A percentile compares a stretch with the other conserved stretches of the same genome.
Conservation (phyloP, 2,329 filamentous ascomycete species). For the Rugonectria rugulosa region DNA sequence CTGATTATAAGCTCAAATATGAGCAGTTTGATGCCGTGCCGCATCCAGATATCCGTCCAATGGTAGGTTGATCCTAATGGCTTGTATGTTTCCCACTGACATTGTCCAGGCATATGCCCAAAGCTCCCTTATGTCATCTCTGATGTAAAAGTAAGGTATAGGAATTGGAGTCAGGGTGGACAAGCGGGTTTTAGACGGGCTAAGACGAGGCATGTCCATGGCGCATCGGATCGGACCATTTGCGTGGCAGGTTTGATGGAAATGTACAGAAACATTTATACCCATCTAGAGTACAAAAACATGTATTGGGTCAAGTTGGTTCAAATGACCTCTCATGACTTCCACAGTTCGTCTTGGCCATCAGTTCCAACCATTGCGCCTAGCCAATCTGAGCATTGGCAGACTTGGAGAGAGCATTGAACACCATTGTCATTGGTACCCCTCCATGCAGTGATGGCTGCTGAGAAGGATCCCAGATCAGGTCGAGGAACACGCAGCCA, state of each 20-base stretch:
- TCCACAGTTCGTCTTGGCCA: conserved; percentile 56
- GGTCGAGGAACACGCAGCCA: conserved; percentile 72
- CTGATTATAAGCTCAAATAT: conserved; percentile 90
- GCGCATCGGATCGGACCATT: conserved; percentile 40
- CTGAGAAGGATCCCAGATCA: conserved; percentile 67
- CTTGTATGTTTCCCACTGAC: not conserved
- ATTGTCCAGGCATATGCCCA: conserved; percentile 77
- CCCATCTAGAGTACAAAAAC: conserved; percentile 34
- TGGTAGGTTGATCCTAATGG: conserved; percentile 60
- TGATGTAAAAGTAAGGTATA: conserved; percentile 63
- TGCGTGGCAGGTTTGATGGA: conserved; percentile 32
- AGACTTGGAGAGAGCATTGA: conserved; percentile 62
- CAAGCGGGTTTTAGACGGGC: conserved; percentile 8
- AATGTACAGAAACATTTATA: conserved; percentile 41
- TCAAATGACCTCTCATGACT: conserved; percentile 41
- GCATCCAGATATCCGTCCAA: conserved; percentile 93
- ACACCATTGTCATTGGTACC: conserved; percentile 52
- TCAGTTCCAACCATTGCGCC: conserved; percentile 63
- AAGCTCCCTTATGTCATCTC: conserved; percentile 78
- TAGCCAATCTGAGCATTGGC: conserved; percentile 70
- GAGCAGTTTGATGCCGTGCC: conserved; percentile 96
- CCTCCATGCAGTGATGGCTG: conserved; percentile 71
- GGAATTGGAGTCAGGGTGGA: conserved; percentile 25
- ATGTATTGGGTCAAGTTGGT: conserved; percentile 20
- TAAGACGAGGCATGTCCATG: conserved; percentile 30